Evolutionary conservation across 2,329 filamentous ascomycete species (phyloP), one percentile per base, ranked within the genome.

Genomic region (Alternaria atra): DNA sequence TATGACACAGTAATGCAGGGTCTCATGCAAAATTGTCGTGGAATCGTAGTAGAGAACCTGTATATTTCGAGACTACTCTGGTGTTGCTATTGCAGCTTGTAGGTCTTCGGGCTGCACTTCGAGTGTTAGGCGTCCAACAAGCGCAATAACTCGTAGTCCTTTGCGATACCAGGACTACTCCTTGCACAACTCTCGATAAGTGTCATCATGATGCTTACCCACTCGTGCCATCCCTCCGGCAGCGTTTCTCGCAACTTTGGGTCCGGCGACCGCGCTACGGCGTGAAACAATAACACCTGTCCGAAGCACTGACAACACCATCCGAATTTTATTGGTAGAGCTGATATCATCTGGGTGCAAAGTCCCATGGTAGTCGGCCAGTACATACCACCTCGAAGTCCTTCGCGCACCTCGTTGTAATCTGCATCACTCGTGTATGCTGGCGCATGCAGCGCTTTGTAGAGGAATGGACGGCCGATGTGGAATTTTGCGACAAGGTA

Each of bases 261-360:
- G 58, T 79, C 69, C 25, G 69, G 61, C 10, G 70, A 74, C 15
- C 68, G 67, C 25, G 74, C 72, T 20, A 77, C 69, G 5, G 73
- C 71, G 37, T 76, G 69, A 54, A 79, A 76, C 6, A 77, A 58
- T 30, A 79, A 54, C 13, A 79, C 65, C 61, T 78, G 77, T 2
- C 77, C 77, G 53, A 78, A 79, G 60, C 73, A 77, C 51, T 79
- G 77, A 25, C 67, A 76, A 37, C 74, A 77, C 75, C 75, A 79
- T 4, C 76, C 77, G 53, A 79, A 78, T 53, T 79, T 79, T 48
- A 79, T 57, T 10, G 76, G 76, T 47, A 77, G 62, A 3, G 73
- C 74, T 2, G 75, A 73, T 40, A 73, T 63, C 77, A 79, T 78
- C 47, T 73, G 73, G n/a, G 65, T 69, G 58, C 75, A 78, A 9